Conservation (phyloP, 169 alveolate species). For the Cytauxzoon felis region DNA sequence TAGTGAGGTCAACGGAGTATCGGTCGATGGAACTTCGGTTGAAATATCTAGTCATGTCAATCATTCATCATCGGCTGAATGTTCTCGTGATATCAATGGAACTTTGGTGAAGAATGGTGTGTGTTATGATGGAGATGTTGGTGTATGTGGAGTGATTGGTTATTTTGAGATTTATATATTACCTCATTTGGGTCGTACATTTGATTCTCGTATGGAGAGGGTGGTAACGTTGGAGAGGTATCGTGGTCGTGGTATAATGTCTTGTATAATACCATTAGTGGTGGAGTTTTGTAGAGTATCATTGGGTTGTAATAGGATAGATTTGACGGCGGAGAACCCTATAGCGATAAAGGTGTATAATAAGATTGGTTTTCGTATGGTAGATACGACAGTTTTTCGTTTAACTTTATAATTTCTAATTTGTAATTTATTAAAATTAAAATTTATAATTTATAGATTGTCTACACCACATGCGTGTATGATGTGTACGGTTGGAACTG, state of each 20-base stretch:
- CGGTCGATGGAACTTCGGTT: no score
- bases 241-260: slow-evolving; percentile 63
- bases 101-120: no score
- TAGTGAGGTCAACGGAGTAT: no score
- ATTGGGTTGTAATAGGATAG: slow-evolving; percentile 68
- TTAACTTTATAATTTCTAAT: no score
- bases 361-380: slow-evolving; percentile 59
- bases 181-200: slow-evolving; percentile 73
- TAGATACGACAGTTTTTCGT: slow-evolving; percentile 45
- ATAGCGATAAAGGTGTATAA: slow-evolving; percentile 63
- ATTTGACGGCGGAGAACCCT: slow-evolving; percentile 64
- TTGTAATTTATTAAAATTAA: no score
- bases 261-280: slow-evolving; percentile 48
- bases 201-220: slow-evolving; percentile 73
- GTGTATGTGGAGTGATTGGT: slow-evolving; percentile 67
- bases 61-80: no score
- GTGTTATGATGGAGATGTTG: no score
- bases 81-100: no score
- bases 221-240: slow-evolving; percentile 62
- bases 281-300: slow-evolving; percentile 56
- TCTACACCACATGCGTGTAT: neutral
- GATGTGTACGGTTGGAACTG: neutral
- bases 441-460: neutral
- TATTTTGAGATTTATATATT: slow-evolving; percentile 66
- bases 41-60: no score